Base-by-base conservation (phyloP, 768 basidiomycete species). In the Trametes villosa region DNA sequence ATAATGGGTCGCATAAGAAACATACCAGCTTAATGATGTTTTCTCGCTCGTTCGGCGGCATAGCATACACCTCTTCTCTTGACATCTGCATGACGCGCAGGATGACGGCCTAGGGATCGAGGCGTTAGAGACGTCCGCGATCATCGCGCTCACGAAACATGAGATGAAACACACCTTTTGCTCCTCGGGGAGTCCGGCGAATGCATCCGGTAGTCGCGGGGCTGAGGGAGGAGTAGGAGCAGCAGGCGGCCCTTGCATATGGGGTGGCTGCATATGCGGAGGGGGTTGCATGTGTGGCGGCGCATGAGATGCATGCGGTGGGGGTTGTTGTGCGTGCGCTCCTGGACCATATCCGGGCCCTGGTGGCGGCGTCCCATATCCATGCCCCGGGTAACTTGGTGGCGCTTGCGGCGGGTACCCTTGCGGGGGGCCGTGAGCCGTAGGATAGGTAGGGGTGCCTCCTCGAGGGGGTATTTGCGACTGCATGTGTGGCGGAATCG, bases 21-120 rank as follows among this genome's bases (percentile, higher is more conserved):
- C 90, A 66, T 40, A 94, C 94, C 70, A 97, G 78, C 75, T 94
- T 91, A 66, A 94, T 83, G 65, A 94, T 88, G 33, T 85, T 91
- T 12, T 85, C 81, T 27, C 90, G 81, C 67, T 96, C 93, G 5
- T 80, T 75, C 1, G 88, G 86, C 11, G 92, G 88, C 34, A 96
- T 75, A 63, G 79, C 78, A 50, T 86, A 84, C 59, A 97, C 87
- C 71, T 97, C 92, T 38, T 92, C 93, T 2, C 87, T 85, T 1
- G 91, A 89, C 87, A 98, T 90, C 34, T 83, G 77, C 56, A 95
- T 68, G 3, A 96, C 88, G 53, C 87, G 87, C 76, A 91, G 81
- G 36, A 96, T 86, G 74, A 93, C 84, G 38, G 83, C 83, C 88
- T 88, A 60, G 13, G 59, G 33, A 50, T 27, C 27, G 31, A 38